Percentiles rank a stretch among this genome's conserved stretches.
phyloP scores from a whole-genome alignment of 2,329 filamentous ascomycete species.

The Phyllosticta capitalensis region DNA sequence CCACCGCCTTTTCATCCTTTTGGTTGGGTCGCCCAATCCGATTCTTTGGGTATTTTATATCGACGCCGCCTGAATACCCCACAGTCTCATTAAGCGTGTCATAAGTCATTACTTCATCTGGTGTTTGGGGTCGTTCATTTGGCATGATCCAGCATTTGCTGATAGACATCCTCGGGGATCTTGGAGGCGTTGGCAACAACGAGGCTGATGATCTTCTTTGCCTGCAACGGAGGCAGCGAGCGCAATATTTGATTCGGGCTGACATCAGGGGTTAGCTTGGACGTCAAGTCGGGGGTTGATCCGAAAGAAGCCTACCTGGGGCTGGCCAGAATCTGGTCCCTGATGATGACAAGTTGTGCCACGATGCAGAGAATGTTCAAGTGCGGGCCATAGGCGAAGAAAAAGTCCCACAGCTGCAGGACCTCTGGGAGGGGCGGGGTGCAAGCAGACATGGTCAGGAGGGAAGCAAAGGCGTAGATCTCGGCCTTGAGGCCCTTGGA shows the following conservation, averaged over 20 bases:
- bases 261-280: conserved; percentile 1
- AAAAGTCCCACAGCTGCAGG: conserved; percentile 86
- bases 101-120: background rate
- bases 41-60: background rate
- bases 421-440: conserved; percentile 93
- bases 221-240: conserved; percentile 74
- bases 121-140: conserved; percentile 40
- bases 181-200: conserved; percentile 81
- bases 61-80: too few relatives aligned
- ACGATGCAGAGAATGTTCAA: conserved; percentile 95
- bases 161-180: conserved; percentile 84
- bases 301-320: conserved; percentile 54
- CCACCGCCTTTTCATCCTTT: background rate
- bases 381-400: conserved; percentile 92
- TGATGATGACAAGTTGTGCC: conserved; percentile 81
- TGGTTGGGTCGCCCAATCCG: background rate
- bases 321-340: conserved; percentile 73
- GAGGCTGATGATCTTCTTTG: conserved; percentile 72
- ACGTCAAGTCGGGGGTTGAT: background rate
- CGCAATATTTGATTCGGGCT: conserved; percentile 91
- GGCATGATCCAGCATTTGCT: conserved; percentile 80
- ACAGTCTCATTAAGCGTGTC: background rate
- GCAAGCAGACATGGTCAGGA: conserved; percentile 88
- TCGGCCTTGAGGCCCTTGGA: conserved; percentile 83
- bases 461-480: conserved; percentile 92